phyloP scores from a whole-genome alignment of 163 green algal genomes.

The Volvox carteri region DNA sequence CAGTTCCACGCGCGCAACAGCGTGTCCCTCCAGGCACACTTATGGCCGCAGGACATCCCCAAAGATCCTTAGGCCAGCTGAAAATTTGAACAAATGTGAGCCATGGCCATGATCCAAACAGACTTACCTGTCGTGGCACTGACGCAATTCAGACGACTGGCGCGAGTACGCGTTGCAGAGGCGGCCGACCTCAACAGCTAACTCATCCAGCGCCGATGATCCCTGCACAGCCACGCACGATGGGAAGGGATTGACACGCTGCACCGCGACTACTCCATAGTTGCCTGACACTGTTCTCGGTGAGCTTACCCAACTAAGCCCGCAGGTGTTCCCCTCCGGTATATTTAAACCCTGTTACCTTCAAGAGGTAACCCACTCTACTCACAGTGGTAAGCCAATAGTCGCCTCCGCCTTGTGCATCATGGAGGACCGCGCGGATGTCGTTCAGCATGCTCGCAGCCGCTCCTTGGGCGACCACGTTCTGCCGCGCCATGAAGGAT shows the following conservation, averaged over 20 bases:
- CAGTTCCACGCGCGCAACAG: too few relatives aligned
- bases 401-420: not conserved
- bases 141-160: not conserved
- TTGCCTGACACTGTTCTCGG: too few relatives aligned
- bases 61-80: too few relatives aligned
- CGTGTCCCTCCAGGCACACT: too few relatives aligned
- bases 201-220: not conserved
- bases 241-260: not conserved
- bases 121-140: slow-evolving; percentile 18
- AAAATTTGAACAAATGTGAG: too few relatives aligned
- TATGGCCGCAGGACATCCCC: too few relatives aligned
- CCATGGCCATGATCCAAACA: too few relatives aligned
- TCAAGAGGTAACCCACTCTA: too few relatives aligned
- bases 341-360: too few relatives aligned
- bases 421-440: slow-evolving; percentile 9
- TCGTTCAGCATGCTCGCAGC: slow-evolving; percentile 45
- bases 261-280: too few relatives aligned
- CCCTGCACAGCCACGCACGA: slow-evolving; percentile 1
- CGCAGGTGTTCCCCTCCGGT: too few relatives aligned
- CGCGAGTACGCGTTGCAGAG: slow-evolving; percentile 10
- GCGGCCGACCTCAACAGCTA: not conserved
- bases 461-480: slow-evolving; percentile 12
- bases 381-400: not conserved
- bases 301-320: too few relatives aligned
- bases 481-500: slow-evolving; percentile 50